phyloP scores from a whole-genome alignment of 176 grass and related monocot genomes.

The Ampelocalamus luodianensis region DNA sequence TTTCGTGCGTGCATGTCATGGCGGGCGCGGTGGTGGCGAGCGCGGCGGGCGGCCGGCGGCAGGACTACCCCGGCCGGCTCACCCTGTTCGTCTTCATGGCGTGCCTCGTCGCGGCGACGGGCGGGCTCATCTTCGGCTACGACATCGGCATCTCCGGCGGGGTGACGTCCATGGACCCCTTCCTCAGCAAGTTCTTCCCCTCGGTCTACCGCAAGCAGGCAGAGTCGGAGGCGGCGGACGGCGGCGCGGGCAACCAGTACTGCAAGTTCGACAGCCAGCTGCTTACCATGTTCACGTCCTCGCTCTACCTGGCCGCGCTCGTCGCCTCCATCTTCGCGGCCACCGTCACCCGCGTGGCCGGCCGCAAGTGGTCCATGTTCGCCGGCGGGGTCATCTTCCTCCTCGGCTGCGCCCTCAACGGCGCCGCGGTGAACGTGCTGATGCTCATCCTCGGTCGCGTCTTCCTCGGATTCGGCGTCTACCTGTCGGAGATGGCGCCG shows the following conservation, averaged over 20 bases:
- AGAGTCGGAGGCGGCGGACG: neutral
- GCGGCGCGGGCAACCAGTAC: slow-evolving; percentile 67
- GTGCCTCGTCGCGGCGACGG: slow-evolving; percentile 33
- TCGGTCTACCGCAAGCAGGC: slow-evolving; percentile 61
- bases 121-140: slow-evolving; percentile 52
- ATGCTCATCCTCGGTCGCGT: slow-evolving; percentile 91
- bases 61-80: slow-evolving; percentile 42
- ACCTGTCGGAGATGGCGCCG: slow-evolving; percentile 58
- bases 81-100: slow-evolving; percentile 45
- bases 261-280: slow-evolving; percentile 99
- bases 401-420: slow-evolving; percentile 70
- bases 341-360: slow-evolving; percentile 67
- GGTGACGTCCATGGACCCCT: slow-evolving; percentile 74
- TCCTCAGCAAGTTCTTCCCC: slow-evolving; percentile 66
- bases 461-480: slow-evolving; percentile 68
- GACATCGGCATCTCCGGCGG: slow-evolving; percentile 48
- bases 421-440: slow-evolving; percentile 56
- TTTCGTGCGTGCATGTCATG: neutral
- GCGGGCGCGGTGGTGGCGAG: neutral
- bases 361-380: slow-evolving; percentile 96
- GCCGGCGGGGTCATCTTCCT: slow-evolving; percentile 86
- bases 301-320: slow-evolving; percentile 86
- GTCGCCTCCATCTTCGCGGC: slow-evolving; percentile 82
- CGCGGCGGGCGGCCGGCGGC: neutral
- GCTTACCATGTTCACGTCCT: slow-evolving; percentile 91